These are phyloP conservation scores for Monosporozyma yasuniensis DNA, from an alignment of 805 yeast genomes.

Conservation along the genomic window DNA sequence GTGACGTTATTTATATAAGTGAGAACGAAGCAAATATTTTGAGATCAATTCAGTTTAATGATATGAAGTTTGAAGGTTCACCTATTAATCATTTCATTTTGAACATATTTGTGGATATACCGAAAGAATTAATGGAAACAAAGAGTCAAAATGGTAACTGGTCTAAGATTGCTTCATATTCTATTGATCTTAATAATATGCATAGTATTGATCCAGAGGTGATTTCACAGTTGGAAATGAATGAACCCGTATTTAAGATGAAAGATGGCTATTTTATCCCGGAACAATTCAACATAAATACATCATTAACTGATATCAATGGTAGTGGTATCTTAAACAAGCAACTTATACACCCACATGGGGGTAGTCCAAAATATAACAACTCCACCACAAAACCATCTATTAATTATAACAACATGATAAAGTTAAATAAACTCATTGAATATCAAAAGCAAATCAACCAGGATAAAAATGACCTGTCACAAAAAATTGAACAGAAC, in stretches of 20 bases:
- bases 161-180: conserved; percentile 10
- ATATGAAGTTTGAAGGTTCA: conserved; percentile 14
- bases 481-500: conserved; percentile 11
- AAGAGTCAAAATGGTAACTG: conserved; percentile 9
- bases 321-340: neutral
- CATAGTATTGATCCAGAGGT: conserved; percentile 8
- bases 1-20: conserved; percentile 18
- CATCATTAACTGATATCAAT: neutral
- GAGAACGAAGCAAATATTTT: conserved; percentile 19
- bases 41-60: conserved; percentile 18
- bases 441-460: conserved; percentile 20
- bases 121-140: conserved; percentile 5
- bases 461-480: conserved; percentile 13
- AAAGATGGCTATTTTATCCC: conserved; percentile 19
- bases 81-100: conserved; percentile 12
- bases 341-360: neutral
- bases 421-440: conserved; percentile 23
- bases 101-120: conserved; percentile 16
- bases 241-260: conserved; percentile 20
- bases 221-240: conserved; percentile 6
- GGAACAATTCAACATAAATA: neutral
- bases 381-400: conserved; percentile 7
- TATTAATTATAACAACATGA: conserved; percentile 21
- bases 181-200: conserved; percentile 15
- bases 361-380: neutral